phyloP scores from a whole-genome alignment of 1,139 yeast species.

The Sugiyamaella pinicola region DNA sequence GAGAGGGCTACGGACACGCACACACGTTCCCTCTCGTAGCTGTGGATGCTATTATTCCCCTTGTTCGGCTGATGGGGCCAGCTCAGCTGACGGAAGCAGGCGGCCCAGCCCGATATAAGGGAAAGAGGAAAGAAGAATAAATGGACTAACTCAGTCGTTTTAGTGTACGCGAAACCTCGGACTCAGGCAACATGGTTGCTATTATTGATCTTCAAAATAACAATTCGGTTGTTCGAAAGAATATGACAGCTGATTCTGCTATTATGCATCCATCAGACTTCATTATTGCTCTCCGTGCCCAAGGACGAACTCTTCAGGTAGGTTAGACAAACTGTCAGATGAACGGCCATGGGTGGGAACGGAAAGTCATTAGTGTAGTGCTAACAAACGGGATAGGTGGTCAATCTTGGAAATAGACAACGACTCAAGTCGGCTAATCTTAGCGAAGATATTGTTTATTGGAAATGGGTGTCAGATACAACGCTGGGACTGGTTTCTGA shows the following conservation, averaged over 20 bases:
- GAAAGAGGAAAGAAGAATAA: not conserved
- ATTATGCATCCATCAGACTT: constrained; percentile 90
- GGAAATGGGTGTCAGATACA: constrained; percentile 87
- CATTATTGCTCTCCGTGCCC: constrained; percentile 92
- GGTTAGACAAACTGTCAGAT: too few species aligned
- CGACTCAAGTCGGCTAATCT: constrained; percentile 85
- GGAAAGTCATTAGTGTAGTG: too few species aligned
- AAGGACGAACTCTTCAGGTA: constrained; percentile 86
- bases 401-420: constrained; percentile 84
- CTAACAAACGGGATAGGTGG: constrained; percentile 47
- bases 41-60: too few species aligned
- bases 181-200: constrained; percentile 80
- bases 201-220: constrained; percentile 81
- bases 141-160: not conserved
- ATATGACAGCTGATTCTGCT: constrained; percentile 97
- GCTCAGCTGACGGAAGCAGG: not conserved
- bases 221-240: constrained; percentile 76
- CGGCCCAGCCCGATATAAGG: not conserved
- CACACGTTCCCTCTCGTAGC: too few species aligned
- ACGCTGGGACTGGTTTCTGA: constrained; percentile 85
- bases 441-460: constrained; percentile 86
- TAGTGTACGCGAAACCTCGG: constrained; percentile 79
- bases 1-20: too few species aligned
- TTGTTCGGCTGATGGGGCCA: too few species aligned
- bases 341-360: too few species aligned